These are phyloP conservation scores for Chlamydomonas applanata DNA, from an alignment of 139 green algal genomes.

Conservation along the genomic window DNA sequence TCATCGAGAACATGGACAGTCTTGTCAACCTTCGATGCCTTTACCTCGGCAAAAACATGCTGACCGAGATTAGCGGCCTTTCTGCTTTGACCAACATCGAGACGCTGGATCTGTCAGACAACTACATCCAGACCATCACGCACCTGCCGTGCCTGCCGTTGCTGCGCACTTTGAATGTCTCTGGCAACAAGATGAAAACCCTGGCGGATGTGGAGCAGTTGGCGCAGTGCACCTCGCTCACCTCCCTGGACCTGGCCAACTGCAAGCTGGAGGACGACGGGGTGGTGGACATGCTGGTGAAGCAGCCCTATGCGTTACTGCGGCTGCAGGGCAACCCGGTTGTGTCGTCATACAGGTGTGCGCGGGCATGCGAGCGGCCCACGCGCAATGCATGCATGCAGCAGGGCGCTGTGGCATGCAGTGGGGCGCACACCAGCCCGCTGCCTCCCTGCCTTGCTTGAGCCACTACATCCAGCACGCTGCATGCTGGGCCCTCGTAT, in stretches of 20 bases:
- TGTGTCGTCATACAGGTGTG: conserved; percentile 46
- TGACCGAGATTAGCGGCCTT: conserved; percentile 39
- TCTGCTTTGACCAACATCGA: conserved; percentile 44
- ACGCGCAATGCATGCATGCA: background rate
- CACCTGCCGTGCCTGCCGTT: conserved; percentile 40
- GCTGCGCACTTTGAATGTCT: conserved; percentile 53
- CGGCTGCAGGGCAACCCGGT: conserved; percentile 60
- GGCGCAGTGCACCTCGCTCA: conserved; percentile 33
- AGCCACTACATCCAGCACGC: background rate
- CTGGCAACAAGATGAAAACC: conserved; percentile 51
- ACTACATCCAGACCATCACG: conserved; percentile 47
- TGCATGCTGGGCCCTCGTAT: background rate
- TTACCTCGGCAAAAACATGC: conserved; percentile 68
- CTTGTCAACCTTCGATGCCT: conserved; percentile 62
- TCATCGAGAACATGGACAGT: conserved; percentile 54
- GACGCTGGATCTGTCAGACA: conserved; percentile 66
- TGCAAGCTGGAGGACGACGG: conserved; percentile 49
- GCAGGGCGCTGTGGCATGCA: background rate
- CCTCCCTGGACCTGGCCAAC: conserved; percentile 52
- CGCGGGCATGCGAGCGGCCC: background rate
- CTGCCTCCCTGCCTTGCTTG: too few relatives aligned
- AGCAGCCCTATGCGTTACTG: conserved; percentile 47
- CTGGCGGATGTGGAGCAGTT: conserved; percentile 44
- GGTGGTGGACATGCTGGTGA: conserved; percentile 32
- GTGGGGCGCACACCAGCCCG: too few relatives aligned